Evolutionary conservation across 768 basidiomycete genomes (phyloP).

Genomic region (Fomitopsis pulvina): DNA sequence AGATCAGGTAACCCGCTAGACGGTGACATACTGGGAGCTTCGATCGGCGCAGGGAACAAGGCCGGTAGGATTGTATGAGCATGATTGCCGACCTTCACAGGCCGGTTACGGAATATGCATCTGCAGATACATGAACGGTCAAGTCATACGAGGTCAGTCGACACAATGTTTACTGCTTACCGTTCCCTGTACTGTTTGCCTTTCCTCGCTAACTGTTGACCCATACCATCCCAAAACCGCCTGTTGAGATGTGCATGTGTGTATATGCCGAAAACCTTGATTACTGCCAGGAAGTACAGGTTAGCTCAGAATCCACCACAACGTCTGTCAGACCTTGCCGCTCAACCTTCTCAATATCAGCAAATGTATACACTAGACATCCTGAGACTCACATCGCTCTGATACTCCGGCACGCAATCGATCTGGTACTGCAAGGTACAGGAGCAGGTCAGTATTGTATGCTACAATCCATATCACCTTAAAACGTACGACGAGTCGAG

Average conservation of each 20-base stretch:
- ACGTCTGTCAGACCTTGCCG: constrained; percentile 24
- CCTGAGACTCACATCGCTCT: constrained; percentile 9
- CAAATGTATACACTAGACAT: background rate
- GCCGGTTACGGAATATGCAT: constrained; percentile 36
- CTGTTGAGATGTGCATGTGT: constrained; percentile 38
- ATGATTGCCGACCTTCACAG: constrained; percentile 27
- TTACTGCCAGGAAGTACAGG: constrained; percentile 22
- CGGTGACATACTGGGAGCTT: background rate
- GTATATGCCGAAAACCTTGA: constrained; percentile 43
- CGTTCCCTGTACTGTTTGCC: constrained; percentile 46
- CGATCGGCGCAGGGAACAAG: constrained; percentile 37
- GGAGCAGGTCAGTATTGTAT: background rate
- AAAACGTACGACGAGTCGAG: constrained; percentile 18
- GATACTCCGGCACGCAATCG: constrained; percentile 17
- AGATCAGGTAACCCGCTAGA: constrained; percentile 24
- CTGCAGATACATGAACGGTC: constrained; percentile 23
- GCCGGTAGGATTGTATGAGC: constrained; percentile 38
- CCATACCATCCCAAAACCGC: constrained; percentile 41
- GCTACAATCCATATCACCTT: background rate
- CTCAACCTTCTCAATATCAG: constrained; percentile 21
- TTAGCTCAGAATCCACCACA: background rate
- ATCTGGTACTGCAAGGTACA: constrained; percentile 14
- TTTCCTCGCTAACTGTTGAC: constrained; percentile 31
- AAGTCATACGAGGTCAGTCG: background rate
- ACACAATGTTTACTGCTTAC: constrained; percentile 24